A percentile compares a stretch with the other conserved stretches of the same genome.
phyloP scores from a whole-genome alignment of 2,329 filamentous ascomycete genomes.

The Cladorrhinum sp. region DNA sequence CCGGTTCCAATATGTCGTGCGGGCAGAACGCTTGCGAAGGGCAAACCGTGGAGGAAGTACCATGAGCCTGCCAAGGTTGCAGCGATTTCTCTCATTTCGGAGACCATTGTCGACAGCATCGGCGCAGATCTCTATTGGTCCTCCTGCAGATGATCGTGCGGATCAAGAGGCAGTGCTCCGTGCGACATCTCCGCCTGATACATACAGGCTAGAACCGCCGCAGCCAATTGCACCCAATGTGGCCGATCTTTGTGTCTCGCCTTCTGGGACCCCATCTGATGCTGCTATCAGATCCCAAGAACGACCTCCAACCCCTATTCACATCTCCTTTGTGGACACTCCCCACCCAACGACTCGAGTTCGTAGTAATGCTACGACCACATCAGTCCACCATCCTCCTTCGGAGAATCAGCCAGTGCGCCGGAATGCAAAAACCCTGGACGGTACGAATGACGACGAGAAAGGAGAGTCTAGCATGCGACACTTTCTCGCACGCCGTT shows the following conservation, averaged over 20 bases:
- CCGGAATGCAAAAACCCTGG: slow-evolving; percentile 1
- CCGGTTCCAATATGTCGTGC: slow-evolving; percentile 54
- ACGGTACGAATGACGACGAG: not conserved
- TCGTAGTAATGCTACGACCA: slow-evolving; percentile 8
- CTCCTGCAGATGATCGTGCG: not conserved
- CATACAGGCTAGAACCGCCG: not conserved
- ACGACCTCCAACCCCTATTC: not conserved
- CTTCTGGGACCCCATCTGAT: not conserved
- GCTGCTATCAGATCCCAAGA: not conserved
- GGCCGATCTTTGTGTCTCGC: not conserved
- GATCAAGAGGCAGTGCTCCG: not conserved
- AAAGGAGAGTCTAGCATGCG: slow-evolving; percentile 26
- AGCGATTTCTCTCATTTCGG: slow-evolving; percentile 19
- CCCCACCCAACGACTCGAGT: slow-evolving; percentile 8
- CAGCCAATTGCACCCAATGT: not conserved
- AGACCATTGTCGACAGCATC: not conserved
- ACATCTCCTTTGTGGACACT: slow-evolving; percentile 26
- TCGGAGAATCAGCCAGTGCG: slow-evolving; percentile 7
- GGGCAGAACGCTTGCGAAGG: slow-evolving; percentile 38
- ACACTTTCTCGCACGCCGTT: slow-evolving; percentile 36
- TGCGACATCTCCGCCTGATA: not conserved
- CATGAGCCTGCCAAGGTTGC: slow-evolving; percentile 24
- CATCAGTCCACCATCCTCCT: slow-evolving; percentile 3
- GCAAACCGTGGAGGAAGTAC: slow-evolving; percentile 28
- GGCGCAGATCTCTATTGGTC: not conserved